Evolutionary conservation across 352 stramenopile species (phyloP).

Genomic region (Pythium oligandrum): DNA sequence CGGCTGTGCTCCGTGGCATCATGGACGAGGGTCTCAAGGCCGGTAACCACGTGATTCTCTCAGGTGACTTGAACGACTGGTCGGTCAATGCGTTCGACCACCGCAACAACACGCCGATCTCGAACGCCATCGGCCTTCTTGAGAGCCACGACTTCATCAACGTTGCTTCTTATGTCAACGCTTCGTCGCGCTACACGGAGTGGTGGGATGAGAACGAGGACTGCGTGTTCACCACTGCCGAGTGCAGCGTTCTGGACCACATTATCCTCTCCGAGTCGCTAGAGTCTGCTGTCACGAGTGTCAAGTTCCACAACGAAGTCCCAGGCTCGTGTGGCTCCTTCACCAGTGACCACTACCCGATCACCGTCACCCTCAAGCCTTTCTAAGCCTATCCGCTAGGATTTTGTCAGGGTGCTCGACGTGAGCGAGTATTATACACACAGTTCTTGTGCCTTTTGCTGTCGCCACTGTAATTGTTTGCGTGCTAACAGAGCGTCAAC

Average conservation of each 20-base stretch:
- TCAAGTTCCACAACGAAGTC: conserved; percentile 22
- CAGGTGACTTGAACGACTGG: conserved; percentile 31
- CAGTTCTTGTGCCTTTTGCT: no score
- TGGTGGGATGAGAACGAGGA: conserved; percentile 22
- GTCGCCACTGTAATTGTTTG: no score
- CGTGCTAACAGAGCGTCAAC: no score
- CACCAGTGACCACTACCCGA: conserved; percentile 33
- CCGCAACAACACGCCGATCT: conserved; percentile 24
- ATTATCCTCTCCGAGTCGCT: conserved; percentile 31
- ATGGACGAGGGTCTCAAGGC: background rate
- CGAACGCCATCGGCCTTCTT: conserved; percentile 20
- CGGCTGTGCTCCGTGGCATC: conserved; percentile 15
- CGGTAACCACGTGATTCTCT: conserved; percentile 24
- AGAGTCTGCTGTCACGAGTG: conserved; percentile 11
- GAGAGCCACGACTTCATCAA: conserved; percentile 14
- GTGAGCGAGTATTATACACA: no score
- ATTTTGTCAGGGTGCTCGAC: no score
- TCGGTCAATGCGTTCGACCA: conserved; percentile 13
- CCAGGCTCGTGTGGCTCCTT: conserved; percentile 15
- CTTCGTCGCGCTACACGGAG: conserved; percentile 16
- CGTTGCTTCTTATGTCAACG: conserved; percentile 1
- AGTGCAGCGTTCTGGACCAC: conserved; percentile 24
- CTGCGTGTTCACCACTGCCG: conserved; percentile 14
- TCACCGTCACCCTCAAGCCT: conserved; percentile 19
- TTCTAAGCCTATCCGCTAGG: background rate